Conservation (phyloP, 2,329 filamentous ascomycete species). For the Juglanconis oblonga region DNA sequence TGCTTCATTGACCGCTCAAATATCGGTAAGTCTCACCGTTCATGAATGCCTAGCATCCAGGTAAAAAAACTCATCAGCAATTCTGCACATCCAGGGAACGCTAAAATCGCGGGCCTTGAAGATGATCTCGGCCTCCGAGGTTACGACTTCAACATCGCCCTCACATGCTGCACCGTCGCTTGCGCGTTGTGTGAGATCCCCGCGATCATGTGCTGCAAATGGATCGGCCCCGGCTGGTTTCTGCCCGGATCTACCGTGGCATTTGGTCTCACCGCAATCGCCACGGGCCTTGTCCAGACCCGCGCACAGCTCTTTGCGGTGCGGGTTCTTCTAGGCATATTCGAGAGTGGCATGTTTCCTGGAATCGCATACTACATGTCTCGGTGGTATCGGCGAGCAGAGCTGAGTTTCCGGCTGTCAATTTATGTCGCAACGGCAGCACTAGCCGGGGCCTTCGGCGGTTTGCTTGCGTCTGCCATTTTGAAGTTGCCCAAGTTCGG, state of each 20-base stretch:
- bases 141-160: slow-evolving; percentile 59
- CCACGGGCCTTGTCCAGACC: slow-evolving; percentile 55
- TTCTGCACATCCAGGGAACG: slow-evolving; percentile 43
- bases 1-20: slow-evolving; percentile 71
- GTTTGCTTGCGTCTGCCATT: slow-evolving; percentile 59
- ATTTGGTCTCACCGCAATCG: slow-evolving; percentile 55
- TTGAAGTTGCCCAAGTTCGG: slow-evolving; percentile 57
- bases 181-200: slow-evolving; percentile 65
- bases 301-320: slow-evolving; percentile 46
- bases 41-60: background rate
- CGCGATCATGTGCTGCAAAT: slow-evolving; percentile 59
- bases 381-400: slow-evolving; percentile 60
- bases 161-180: slow-evolving; percentile 60
- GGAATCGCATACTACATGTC: slow-evolving; percentile 63
- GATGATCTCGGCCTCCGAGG: slow-evolving; percentile 49
- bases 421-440: slow-evolving; percentile 64
- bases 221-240: slow-evolving; percentile 61
- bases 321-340: slow-evolving; percentile 56
- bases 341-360: slow-evolving; percentile 64
- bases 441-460: slow-evolving; percentile 63
- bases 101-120: slow-evolving; percentile 53
- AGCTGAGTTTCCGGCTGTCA: slow-evolving; percentile 58
- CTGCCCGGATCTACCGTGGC: slow-evolving; percentile 53
- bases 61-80: background rate
- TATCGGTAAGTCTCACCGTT: slow-evolving; percentile 48